Conservation (phyloP, 306 rosid genomes). For the Gynostemma pentaphyllum region DNA sequence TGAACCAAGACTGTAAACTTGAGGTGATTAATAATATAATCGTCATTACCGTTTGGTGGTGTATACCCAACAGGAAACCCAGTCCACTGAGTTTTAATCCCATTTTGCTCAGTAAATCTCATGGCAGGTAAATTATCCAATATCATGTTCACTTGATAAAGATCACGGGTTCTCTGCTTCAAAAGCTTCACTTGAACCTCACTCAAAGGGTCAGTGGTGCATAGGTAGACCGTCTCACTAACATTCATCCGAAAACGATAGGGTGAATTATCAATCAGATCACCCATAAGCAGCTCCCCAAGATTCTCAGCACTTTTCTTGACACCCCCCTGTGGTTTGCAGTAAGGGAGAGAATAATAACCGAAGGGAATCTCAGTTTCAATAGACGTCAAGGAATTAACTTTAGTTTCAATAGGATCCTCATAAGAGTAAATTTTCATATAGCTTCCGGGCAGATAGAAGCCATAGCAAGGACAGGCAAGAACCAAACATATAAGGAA, state of each 20-base stretch:
- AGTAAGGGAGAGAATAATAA: conserved; percentile 85
- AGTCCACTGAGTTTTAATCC: conserved; percentile 79
- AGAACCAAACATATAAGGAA: conserved; percentile 17
- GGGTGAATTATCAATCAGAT: conserved; percentile 78
- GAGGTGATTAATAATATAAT: conserved; percentile 84
- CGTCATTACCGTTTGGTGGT: conserved; percentile 42
- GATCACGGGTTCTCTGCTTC: conserved; percentile 83
- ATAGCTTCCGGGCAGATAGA: conserved; percentile 92
- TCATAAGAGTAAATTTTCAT: conserved; percentile 66
- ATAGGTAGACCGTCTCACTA: conserved; percentile 59
- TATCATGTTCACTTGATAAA: conserved; percentile 91
- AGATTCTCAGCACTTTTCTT: conserved; percentile 95
- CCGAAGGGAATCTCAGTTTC: conserved; percentile 92
- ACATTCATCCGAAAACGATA: conserved; percentile 65
- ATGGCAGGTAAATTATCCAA: conserved; percentile 86
- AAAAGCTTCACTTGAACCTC: conserved; percentile 70
- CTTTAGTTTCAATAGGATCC: conserved; percentile 50
- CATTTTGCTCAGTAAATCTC: conserved; percentile 75
- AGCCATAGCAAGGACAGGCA: conserved; percentile 35
- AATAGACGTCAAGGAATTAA: conserved; percentile 88
- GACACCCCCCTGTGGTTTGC: conserved; percentile 41
- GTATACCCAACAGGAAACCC: conserved; percentile 88
- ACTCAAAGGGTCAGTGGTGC: conserved; percentile 47
- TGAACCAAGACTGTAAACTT: conserved; percentile 79
- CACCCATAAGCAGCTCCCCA: conserved; percentile 87